These are phyloP conservation scores for Astrothelium subdiscretum DNA, from an alignment of 495 filamentous ascomycete genomes.

Conservation along the genomic window DNA sequence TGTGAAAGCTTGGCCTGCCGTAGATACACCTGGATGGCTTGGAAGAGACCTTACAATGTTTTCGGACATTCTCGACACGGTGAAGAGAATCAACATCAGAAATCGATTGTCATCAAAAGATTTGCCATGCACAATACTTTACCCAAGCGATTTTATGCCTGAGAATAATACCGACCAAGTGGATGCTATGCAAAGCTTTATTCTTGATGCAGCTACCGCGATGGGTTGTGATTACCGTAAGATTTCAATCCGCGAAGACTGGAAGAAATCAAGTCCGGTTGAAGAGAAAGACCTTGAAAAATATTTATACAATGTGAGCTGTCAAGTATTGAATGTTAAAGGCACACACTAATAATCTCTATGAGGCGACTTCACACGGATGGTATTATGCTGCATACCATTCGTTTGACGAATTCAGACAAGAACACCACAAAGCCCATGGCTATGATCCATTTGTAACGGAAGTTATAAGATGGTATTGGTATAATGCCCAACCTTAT, in stretches of 20 bases:
- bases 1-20: neutral
- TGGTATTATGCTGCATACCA: neutral
- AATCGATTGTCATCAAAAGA: neutral
- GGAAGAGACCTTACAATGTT: neutral
- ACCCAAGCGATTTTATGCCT: neutral
- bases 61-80: neutral
- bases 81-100: neutral
- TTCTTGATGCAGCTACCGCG: neutral
- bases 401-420: neutral
- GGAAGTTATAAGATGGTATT: neutral
- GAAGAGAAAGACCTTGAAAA: neutral
- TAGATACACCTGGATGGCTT: neutral
- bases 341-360: neutral
- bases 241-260: neutral
- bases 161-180: neutral
- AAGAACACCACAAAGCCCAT: neutral
- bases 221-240: neutral
- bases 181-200: neutral
- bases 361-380: neutral
- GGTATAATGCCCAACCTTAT: neutral
- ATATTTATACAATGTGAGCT: neutral
- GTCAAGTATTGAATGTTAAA: neutral
- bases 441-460: neutral
- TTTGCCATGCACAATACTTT: neutral
- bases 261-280: neutral